These are phyloP conservation scores for Apiotrichum akiyoshidainum DNA, from an alignment of 1,284 basidiomycete genomes.

Conservation along the genomic window DNA sequence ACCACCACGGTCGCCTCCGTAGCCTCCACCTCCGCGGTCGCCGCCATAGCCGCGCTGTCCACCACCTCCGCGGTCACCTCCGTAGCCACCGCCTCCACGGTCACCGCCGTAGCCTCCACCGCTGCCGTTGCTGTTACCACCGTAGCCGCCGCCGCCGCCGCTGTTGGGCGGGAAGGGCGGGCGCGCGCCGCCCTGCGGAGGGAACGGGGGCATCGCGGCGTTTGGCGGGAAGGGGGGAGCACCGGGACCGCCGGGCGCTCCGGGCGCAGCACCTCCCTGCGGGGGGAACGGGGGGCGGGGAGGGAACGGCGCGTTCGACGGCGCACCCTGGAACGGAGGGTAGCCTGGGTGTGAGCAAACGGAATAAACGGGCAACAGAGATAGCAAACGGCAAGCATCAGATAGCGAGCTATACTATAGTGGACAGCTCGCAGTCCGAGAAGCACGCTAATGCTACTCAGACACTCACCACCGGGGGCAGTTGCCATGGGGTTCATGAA, in stretches of 20 bases:
- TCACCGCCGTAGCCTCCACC: neutral
- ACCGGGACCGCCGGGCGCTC: neutral
- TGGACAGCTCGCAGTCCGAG: no score
- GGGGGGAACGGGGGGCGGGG: constrained; percentile 62
- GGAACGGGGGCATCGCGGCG: constrained; percentile 46
- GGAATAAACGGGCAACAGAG: neutral
- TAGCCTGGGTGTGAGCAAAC: constrained; percentile 7
- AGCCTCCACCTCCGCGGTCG: neutral
- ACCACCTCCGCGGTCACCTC: neutral
- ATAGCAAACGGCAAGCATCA: no score
- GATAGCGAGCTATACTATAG: no score
- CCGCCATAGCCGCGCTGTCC: neutral
- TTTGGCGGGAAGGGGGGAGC: constrained; percentile 23
- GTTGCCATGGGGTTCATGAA: constrained; percentile 44
- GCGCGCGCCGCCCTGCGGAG: constrained; percentile 24
- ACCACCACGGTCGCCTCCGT: neutral
- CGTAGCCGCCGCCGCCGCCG: neutral
- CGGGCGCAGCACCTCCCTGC: constrained; percentile 4
- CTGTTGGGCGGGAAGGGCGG: constrained; percentile 30
- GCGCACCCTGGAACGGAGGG: constrained; percentile 16
- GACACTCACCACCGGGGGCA: constrained; percentile 19
- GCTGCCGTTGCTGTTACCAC: neutral
- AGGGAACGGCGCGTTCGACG: constrained; percentile 2
- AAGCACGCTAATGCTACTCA: no score
- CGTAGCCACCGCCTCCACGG: neutral